Conservation (phyloP, 129 eudicot genomes). For the Rutidosis leptorrhynchoides region DNA sequence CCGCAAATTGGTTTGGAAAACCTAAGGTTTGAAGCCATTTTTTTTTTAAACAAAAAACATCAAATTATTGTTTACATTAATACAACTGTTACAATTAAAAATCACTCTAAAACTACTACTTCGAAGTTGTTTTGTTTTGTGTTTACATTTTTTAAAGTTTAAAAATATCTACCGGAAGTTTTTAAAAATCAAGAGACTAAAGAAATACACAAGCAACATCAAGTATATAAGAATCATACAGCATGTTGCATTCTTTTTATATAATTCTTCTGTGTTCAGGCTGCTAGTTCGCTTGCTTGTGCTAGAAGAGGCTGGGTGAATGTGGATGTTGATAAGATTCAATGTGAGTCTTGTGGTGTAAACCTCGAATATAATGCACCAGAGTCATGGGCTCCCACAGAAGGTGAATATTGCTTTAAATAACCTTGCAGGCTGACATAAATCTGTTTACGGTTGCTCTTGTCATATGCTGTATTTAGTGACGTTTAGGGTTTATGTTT, state of each 20-base stretch:
- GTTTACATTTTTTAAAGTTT: background rate
- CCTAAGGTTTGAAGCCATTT: conserved; percentile 60
- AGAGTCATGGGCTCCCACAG: conserved; percentile 49
- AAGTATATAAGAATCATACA: background rate
- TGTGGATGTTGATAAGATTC: conserved; percentile 73
- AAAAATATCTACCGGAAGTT: background rate
- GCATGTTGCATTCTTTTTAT: background rate
- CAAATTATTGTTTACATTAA: too few relatives aligned
- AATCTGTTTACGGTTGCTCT: background rate
- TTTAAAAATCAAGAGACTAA: background rate
- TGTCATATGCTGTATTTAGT: background rate
- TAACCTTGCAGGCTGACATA: background rate
- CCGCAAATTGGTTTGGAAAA: conserved; percentile 83
- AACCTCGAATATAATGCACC: conserved; percentile 47
- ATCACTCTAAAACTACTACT: too few relatives aligned
- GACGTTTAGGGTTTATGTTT: conserved; percentile 8
- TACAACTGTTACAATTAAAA: too few relatives aligned
- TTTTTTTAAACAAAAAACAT: too few relatives aligned
- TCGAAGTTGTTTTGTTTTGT: background rate
- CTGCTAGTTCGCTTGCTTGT: conserved; percentile 59
- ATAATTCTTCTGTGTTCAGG: conserved; percentile 12
- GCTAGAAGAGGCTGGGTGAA: conserved; percentile 98
- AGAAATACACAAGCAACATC: background rate
- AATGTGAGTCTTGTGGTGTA: conserved; percentile 91
- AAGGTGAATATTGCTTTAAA: conserved; percentile 19